Evolutionary conservation across 2,329 filamentous ascomycete species (phyloP).

Genomic region (Coniosporium tulheliwenetii): DNA sequence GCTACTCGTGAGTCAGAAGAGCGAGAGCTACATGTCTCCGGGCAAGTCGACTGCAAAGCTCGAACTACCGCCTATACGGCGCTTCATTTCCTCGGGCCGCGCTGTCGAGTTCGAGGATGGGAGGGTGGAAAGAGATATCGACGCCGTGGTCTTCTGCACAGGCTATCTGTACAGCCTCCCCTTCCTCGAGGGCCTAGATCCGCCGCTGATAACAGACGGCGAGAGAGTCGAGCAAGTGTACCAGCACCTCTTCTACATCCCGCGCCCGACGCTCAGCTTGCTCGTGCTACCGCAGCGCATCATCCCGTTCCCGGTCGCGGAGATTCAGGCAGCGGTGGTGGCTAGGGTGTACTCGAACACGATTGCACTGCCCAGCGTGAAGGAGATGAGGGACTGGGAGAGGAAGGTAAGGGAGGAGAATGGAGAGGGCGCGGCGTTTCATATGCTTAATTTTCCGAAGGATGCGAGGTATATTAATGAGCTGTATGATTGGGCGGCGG

Average conservation of each 20-base stretch:
- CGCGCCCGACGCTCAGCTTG: constrained; percentile 65
- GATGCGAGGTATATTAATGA: constrained; percentile 59
- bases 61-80: constrained; percentile 36
- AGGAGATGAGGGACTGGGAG: constrained; percentile 60
- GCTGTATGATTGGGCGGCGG: constrained; percentile 45
- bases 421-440: constrained; percentile 35
- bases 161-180: constrained; percentile 79
- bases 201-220: constrained; percentile 51
- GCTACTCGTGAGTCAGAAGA: constrained; percentile 47
- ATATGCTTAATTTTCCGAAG: constrained; percentile 39
- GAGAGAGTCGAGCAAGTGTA: constrained; percentile 57
- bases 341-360: constrained; percentile 63
- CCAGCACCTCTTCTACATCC: constrained; percentile 62
- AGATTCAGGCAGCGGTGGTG: constrained; percentile 64
- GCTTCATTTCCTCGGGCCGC: constrained; percentile 39
- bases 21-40: constrained; percentile 29
- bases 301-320: constrained; percentile 73
- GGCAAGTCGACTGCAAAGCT: constrained; percentile 35
- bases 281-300: constrained; percentile 61
- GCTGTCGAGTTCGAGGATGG: constrained; percentile 54
- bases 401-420: constrained; percentile 19
- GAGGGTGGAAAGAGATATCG: constrained; percentile 48
- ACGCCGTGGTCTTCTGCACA: constrained; percentile 72
- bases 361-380: constrained; percentile 44
- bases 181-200: constrained; percentile 39